These are phyloP conservation scores for Globisporangium parvum DNA, from an alignment of 352 stramenopile species.

Conservation along the genomic window DNA sequence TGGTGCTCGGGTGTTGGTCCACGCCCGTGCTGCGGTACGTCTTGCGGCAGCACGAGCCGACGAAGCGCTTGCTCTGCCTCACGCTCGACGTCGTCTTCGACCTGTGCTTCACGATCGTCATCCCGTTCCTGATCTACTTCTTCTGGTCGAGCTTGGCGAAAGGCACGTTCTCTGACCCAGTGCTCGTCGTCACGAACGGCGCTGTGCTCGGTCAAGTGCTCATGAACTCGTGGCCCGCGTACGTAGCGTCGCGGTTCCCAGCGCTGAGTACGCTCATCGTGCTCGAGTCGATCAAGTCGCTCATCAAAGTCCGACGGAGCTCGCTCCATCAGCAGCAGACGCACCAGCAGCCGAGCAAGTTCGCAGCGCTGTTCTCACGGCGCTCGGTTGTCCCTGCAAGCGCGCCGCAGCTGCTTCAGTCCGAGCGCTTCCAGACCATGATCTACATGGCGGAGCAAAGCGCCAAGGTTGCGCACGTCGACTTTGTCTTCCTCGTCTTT, in stretches of 20 bases:
- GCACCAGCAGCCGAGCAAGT: not conserved
- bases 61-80: constrained; percentile 18
- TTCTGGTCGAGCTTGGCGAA: constrained; percentile 13
- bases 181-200: not conserved
- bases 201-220: not conserved
- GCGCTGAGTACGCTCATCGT: constrained; percentile 1
- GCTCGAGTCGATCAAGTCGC: constrained; percentile 6
- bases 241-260: constrained; percentile 1
- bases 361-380: too few relatives aligned
- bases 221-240: constrained; percentile 2
- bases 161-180: constrained; percentile 2
- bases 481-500: constrained; percentile 2
- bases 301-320: not conserved
- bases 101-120: constrained; percentile 22
- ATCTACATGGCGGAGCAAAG: not conserved
- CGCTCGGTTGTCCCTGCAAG: too few relatives aligned
- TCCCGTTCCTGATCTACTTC: constrained; percentile 18
- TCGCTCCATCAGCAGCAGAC: not conserved
- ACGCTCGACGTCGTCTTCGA: constrained; percentile 19
- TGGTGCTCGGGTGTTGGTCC: constrained; percentile 19
- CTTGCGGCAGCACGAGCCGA: constrained; percentile 8
- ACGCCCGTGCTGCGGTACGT: constrained; percentile 10
- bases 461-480: not conserved
- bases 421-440: constrained; percentile 1
- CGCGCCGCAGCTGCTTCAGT: not conserved